These are phyloP conservation scores for Umbelopsis sp. DNA, from an alignment of 192 early-diverging fungal genomes.

Conservation along the genomic window DNA sequence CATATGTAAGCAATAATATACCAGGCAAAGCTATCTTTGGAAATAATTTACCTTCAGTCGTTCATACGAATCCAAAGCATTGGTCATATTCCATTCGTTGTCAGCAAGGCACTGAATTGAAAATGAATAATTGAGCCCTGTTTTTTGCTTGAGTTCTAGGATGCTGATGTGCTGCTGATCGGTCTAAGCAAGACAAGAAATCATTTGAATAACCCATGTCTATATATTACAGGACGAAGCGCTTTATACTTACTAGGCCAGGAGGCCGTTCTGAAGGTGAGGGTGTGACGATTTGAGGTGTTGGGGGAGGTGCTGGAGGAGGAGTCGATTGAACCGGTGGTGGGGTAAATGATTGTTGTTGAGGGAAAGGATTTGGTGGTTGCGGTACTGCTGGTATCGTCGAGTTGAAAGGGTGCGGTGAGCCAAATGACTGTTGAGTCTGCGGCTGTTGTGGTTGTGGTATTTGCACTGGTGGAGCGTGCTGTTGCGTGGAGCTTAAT, in stretches of 20 bases:
- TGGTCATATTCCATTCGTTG: neutral
- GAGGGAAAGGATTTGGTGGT: neutral
- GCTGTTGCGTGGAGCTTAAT: neutral
- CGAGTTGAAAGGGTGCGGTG: neutral
- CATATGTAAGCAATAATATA: too few relatives aligned
- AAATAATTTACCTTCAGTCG: neutral
- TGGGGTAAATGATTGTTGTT: neutral
- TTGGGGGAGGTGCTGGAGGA: slow-evolving; percentile 1
- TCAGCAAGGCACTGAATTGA: slow-evolving; percentile 7
- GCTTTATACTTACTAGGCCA: neutral
- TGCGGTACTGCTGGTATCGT: neutral
- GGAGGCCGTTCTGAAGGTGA: neutral
- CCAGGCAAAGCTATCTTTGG: neutral
- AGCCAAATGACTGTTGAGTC: neutral
- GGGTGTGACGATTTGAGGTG: neutral
- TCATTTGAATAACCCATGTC: neutral
- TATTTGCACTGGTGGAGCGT: neutral
- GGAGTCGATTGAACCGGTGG: neutral
- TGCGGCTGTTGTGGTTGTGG: neutral
- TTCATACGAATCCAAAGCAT: neutral
- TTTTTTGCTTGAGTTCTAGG: neutral
- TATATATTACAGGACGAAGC: neutral
- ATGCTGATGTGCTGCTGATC: neutral
- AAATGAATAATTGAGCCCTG: neutral
- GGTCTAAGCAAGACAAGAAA: neutral